Conservation (phyloP, 2,329 filamentous ascomycete genomes). For the Fusarium vanettenii region DNA sequence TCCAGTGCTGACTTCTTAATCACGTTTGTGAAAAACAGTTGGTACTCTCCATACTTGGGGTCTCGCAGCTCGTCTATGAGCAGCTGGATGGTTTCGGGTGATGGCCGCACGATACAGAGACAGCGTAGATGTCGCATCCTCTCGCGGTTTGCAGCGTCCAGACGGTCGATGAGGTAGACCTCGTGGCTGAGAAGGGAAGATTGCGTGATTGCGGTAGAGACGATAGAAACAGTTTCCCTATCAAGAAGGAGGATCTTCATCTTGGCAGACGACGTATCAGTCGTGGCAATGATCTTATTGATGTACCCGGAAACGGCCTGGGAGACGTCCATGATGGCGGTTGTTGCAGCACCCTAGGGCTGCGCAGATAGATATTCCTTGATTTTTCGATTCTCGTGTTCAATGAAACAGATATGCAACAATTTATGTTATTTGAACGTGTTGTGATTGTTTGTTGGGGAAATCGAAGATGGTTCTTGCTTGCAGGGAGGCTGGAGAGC, state of each 20-base stretch:
- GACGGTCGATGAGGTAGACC: conserved; percentile 95
- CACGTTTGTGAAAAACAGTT: conserved; percentile 97
- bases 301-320: conserved; percentile 95
- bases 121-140: conserved; percentile 98
- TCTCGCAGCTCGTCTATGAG: conserved; percentile 96
- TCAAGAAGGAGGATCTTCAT: conserved; percentile 99
- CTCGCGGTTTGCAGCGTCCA: conserved; percentile 90
- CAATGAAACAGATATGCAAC: neutral
- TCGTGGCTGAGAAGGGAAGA: conserved; percentile 95
- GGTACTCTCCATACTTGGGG: conserved; percentile 97
- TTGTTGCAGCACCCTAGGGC: conserved; percentile 27
- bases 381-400: neutral
- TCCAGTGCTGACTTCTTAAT: conserved; percentile 97
- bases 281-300: conserved; percentile 86
- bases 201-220: conserved; percentile 95
- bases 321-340: conserved; percentile 84
- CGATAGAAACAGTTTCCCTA: conserved; percentile 91
- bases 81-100: conserved; percentile 90
- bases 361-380: conserved; percentile 10
- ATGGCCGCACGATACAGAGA: conserved; percentile 91
- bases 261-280: conserved; percentile 81
- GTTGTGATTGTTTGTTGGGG: neutral
- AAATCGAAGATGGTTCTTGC: conserved; percentile 15
- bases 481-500: conserved; percentile 27
- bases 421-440: neutral